These are phyloP conservation scores for Eucalyptus pauciflora DNA, from an alignment of 345 rosid genomes.

Conservation along the genomic window DNA sequence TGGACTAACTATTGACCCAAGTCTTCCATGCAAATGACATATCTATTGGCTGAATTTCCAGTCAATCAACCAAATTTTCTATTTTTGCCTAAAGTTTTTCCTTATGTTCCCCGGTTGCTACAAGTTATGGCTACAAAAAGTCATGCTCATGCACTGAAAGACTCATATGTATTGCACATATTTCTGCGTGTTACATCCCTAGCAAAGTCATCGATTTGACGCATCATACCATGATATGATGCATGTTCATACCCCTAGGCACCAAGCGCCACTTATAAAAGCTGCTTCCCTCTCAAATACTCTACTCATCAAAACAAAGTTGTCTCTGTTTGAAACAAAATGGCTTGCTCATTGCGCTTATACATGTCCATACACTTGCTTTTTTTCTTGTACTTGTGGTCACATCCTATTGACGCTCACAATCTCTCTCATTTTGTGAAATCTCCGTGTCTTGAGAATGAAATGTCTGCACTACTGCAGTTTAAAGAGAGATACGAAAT, in stretches of 20 bases:
- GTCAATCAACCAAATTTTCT: too few relatives aligned
- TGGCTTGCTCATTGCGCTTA: not conserved
- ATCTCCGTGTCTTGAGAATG: not conserved
- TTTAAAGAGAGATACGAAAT: not conserved
- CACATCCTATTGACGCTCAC: not conserved
- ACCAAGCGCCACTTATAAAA: not conserved
- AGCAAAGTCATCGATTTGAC: not conserved
- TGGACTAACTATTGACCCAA: too few relatives aligned
- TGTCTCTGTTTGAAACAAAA: not conserved
- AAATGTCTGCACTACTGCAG: not conserved
- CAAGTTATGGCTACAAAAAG: too few relatives aligned
- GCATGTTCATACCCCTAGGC: not conserved
- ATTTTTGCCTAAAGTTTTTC: too few relatives aligned
- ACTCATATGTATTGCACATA: not conserved
- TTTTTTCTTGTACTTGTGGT: not conserved
- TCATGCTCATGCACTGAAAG: too few relatives aligned
- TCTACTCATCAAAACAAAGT: not conserved
- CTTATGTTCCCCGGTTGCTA: too few relatives aligned
- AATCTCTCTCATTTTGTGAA: not conserved
- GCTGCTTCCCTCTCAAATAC: accelerated
- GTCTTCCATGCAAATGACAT: too few relatives aligned
- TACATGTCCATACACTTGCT: not conserved
- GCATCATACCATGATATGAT: not conserved
- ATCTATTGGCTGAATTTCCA: too few relatives aligned
- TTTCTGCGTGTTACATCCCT: not conserved